Evolutionary conservation across 768 basidiomycete genomes (phyloP), one percentile per base, ranked within the genome.

Genomic region (Rhizopogon rudus): DNA sequence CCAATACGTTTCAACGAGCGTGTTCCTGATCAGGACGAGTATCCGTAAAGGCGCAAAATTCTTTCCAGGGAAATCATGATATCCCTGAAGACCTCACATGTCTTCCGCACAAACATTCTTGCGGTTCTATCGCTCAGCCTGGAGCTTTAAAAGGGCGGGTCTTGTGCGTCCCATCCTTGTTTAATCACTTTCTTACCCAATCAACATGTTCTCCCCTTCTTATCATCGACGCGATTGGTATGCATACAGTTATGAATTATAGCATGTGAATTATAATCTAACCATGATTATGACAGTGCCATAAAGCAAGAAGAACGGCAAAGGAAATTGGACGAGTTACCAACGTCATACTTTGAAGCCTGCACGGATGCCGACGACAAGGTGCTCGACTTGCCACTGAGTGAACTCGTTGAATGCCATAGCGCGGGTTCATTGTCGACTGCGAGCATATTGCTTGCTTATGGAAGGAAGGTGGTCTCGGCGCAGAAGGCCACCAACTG

Each of bases 401-500:
- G 66, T 1, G 67, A 75, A 31, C 62, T 78, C 46, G 75, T 74
- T 16, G 55, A 65, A n/a, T 52, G 58, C 8, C 71, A 75, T 43
- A 65, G 61, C 7, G 54, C 62, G 31, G 65, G 66, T 3, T 54
- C 53, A 3, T 41, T 75, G 8, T 57, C 69, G 7, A 67, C 70
- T 0, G 44, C 62, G 3, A 67, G 65, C 31, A 65, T 79, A 53
- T 54, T 76, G 20, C 52, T 66, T 33, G 73, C 74, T 2, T 79
- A 77, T 53, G 74, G 74, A 35, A 76, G 75, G 60, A 70, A 71
- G 20, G 61, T 64, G 13, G 63, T 79, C 14, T 60, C 63, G 0
- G 78, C 75, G 1, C 76, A 78, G 28, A 68, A 64, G 29, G 62
- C 71, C 44, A 79, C 77, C 48, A 82, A 82, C 60, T 83, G 81